Conservation (phyloP, 2,329 filamentous ascomycete genomes). For the Colletotrichum karsti region DNA sequence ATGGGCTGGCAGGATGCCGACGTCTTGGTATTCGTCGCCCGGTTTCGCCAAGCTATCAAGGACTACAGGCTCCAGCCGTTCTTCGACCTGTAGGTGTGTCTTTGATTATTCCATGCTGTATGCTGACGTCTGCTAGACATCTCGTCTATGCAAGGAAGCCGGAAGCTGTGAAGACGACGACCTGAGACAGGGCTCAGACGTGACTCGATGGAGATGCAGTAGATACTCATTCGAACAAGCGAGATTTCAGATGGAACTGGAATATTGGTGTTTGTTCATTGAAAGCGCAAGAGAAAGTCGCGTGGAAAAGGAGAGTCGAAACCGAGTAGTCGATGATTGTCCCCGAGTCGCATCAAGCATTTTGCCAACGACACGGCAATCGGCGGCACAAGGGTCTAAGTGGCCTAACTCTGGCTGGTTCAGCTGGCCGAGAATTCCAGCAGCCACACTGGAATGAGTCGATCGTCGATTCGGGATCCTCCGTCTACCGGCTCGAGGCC, state of each 20-base stretch:
- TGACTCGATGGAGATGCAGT: too few species aligned
- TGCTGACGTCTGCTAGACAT: not conserved
- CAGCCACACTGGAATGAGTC: not conserved
- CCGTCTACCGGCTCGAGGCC: not conserved
- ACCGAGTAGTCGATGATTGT: too few species aligned
- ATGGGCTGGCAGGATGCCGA: constrained; percentile 27
- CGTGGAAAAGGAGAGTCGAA: too few species aligned
- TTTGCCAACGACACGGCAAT: too few species aligned
- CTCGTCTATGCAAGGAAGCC: not conserved
- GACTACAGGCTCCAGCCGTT: not conserved
- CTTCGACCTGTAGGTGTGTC: not conserved
- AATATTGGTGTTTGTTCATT: too few species aligned
- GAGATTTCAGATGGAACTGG: too few species aligned
- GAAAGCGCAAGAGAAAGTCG: too few species aligned
- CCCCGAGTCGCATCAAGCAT: too few species aligned
- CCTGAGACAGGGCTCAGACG: too few species aligned
- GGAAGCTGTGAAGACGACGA: not conserved
- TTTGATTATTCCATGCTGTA: too few species aligned
- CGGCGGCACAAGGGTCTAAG: too few species aligned
- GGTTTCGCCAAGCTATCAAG: not conserved
- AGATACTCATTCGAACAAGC: too few species aligned
- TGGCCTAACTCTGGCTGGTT: not conserved
- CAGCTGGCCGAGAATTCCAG: not conserved
- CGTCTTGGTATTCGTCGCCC: not conserved
- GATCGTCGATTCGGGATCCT: not conserved